These are phyloP conservation scores for Umbellularia californica DNA, from an alignment of 164 flowering plant genomes.

Conservation along the genomic window DNA sequence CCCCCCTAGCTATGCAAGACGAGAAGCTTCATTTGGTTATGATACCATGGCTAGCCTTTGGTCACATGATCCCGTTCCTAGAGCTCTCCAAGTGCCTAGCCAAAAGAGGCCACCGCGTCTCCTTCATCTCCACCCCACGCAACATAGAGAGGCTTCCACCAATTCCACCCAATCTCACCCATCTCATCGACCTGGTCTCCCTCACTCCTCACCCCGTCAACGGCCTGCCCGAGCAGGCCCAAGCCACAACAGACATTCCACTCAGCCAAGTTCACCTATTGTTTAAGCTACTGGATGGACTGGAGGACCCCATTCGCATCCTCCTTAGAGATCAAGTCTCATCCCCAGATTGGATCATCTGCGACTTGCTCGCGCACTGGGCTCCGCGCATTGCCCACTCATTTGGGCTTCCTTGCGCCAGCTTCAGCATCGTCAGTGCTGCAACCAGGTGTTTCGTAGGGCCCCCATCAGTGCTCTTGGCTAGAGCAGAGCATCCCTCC, in stretches of 20 bases:
- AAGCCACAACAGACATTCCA: slow-evolving; percentile 26
- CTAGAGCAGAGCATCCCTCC: background rate
- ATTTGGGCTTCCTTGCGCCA: slow-evolving; percentile 3
- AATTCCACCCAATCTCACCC: slow-evolving; percentile 1
- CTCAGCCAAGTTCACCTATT: slow-evolving; percentile 11
- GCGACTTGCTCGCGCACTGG: slow-evolving; percentile 18
- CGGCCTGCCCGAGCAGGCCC: slow-evolving; percentile 21
- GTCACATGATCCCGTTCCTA: slow-evolving; percentile 15
- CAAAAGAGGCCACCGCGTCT: slow-evolving; percentile 1
- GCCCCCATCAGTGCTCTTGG: background rate
- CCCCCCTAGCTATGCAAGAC: background rate
- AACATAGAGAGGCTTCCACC: slow-evolving; percentile 12
- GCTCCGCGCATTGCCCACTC: slow-evolving; percentile 2
- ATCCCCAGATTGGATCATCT: slow-evolving; percentile 22
- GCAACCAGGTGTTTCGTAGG: background rate
- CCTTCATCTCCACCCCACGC: slow-evolving; percentile 13
- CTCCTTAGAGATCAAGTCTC: slow-evolving; percentile 4
- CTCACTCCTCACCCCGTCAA: background rate
- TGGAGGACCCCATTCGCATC: slow-evolving; percentile 14
- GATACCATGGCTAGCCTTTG: slow-evolving; percentile 16
- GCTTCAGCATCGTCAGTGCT: slow-evolving; percentile 9
- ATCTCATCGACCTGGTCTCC: background rate
- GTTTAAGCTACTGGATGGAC: slow-evolving; percentile 25
- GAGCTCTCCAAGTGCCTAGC: slow-evolving; percentile 14
- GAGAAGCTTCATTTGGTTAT: slow-evolving; percentile 7